phyloP scores from a whole-genome alignment of 441 rosid genomes.

The Syzygium malaccense region DNA sequence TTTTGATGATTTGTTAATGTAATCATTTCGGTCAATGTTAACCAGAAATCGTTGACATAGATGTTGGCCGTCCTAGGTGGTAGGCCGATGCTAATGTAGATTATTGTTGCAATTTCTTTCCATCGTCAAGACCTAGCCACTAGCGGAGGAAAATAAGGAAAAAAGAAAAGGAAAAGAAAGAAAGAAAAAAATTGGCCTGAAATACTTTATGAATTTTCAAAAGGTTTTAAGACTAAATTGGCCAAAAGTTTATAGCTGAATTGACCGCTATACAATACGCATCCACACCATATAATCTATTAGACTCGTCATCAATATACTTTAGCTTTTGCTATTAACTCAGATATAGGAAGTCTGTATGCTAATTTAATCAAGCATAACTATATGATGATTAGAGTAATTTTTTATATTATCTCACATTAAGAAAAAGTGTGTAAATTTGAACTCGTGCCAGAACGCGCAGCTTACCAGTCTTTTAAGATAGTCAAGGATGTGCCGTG shows the following conservation, averaged over 20 bases:
- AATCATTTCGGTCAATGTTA: not conserved
- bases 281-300: not conserved
- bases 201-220: not conserved
- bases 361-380: not conserved
- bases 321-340: not conserved
- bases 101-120: not conserved
- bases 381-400: not conserved
- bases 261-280: too few species aligned
- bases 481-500: not conserved
- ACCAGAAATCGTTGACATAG: not conserved
- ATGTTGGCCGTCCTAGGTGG: accelerated
- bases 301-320: not conserved
- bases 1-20: accelerated
- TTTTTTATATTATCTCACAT: not conserved
- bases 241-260: too few species aligned
- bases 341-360: not conserved
- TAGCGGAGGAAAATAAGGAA: too few species aligned
- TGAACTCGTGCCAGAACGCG: not conserved
- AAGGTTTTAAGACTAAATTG: too few species aligned
- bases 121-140: not conserved
- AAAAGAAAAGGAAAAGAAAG: not conserved
- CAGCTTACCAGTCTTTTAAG: not conserved
- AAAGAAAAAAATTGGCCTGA: not conserved
- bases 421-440: not conserved
- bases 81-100: accelerated